Evolutionary conservation across 768 basidiomycete genomes (phyloP), one percentile per base, ranked within the genome.

Genomic region (Leccinum boreale): DNA sequence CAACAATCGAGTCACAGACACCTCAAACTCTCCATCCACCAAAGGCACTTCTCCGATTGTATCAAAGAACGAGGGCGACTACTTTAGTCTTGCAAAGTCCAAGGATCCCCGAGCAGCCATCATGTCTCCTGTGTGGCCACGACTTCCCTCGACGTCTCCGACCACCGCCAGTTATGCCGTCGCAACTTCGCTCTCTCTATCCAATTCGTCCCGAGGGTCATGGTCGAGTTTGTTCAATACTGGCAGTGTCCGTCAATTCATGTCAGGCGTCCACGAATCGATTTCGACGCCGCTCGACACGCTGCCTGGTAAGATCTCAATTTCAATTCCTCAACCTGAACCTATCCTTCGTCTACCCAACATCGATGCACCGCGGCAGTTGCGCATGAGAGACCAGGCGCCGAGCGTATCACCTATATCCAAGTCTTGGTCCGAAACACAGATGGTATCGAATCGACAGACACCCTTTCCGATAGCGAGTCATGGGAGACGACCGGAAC

Each of bases 141-240:
- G 79, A 17, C 70, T 79, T 17, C 71, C 80, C 3, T 73, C 74
- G 0, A 65, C 73, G 0, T 80, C 84, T 1, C 73, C 78, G 5
- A 78, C 78, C 1, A 64, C 77, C 11, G 69, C 72, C 19, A 75
- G 70, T 10, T 68, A 75, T 3, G 70, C 74, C 4, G 67, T 79
- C 2, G 65, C 19, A 8, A 71, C 79, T 0, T 77, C 80, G 0
- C 64, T 82, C 42, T 74, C 79, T 47, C 75, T 83, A 0, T 85
- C 86, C 0, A 80, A 73, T 48, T 85, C 88, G 3, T 90, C 90
- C 3, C 79, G 85, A 46, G 89, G 85, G 9, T 90, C 91, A 0
- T 92, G 91, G 91, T 87, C 89, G 0, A 91, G 85, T 64, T 66
- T 92, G 11, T 89, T 90, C 68, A 86, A 84, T 58, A 75, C 87